phyloP scores from a whole-genome alignment of 306 rosid genomes.

The Cucurbita ficifolia region DNA sequence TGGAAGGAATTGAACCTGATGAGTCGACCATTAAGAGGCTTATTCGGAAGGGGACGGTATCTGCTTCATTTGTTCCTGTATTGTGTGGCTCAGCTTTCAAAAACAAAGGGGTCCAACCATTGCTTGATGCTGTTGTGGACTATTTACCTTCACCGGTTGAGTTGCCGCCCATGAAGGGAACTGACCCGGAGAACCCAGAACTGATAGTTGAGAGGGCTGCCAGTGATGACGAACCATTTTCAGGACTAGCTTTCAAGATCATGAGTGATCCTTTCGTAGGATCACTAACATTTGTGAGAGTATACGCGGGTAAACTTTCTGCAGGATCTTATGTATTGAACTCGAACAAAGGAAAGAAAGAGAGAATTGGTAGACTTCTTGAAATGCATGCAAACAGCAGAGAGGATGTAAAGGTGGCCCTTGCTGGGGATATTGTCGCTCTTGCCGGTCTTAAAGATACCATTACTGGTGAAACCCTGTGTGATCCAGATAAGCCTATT shows the following conservation, averaged over 20 bases:
- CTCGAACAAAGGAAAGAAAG: constrained; percentile 84
- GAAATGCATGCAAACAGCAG: constrained; percentile 98
- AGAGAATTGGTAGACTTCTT: constrained; percentile 87
- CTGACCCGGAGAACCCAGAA: constrained; percentile 89
- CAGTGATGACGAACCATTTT: constrained; percentile 71
- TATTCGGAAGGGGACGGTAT: constrained; percentile 67
- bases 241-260: constrained; percentile 96
- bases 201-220: constrained; percentile 43
- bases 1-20: constrained; percentile 88
- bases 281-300: constrained; percentile 83
- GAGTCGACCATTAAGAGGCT: constrained; percentile 56
- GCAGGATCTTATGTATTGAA: constrained; percentile 84
- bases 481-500: constrained; percentile 61
- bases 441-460: constrained; percentile 95
- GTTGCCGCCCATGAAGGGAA: constrained; percentile 80
- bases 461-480: constrained; percentile 77
- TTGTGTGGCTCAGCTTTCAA: constrained; percentile 95
- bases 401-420: constrained; percentile 87
- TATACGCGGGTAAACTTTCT: constrained; percentile 65
- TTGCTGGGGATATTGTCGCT: constrained; percentile 78
- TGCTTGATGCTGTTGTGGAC: constrained; percentile 91
- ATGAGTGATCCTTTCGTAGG: constrained; percentile 97
- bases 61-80: constrained; percentile 65
- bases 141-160: constrained; percentile 89
- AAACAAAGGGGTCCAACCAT: constrained; percentile 94